phyloP scores from a whole-genome alignment of 148 eudicot genomes.

The Nepenthes gracilis region DNA sequence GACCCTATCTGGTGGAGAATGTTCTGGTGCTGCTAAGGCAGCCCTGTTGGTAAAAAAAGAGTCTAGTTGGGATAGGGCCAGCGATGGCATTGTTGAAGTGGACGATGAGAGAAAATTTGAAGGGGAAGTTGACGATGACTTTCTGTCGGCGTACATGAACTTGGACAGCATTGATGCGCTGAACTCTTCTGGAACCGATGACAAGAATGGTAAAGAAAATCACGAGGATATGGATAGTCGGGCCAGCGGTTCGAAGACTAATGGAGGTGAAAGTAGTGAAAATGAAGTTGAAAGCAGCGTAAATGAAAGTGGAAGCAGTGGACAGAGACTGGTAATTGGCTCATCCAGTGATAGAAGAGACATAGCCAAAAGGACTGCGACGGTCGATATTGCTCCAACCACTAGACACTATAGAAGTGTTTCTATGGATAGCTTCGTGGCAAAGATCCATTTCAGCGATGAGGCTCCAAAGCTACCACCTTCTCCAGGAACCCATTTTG shows the following conservation, averaged over 20 bases:
- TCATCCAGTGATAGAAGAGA: constrained; percentile 26
- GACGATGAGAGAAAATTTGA: constrained; percentile 53
- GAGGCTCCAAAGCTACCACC: constrained; percentile 66
- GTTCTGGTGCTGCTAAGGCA: constrained; percentile 33
- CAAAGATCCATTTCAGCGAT: constrained; percentile 51
- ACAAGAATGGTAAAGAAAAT: constrained; percentile 52
- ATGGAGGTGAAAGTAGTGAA: constrained; percentile 85
- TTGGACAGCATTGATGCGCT: constrained; percentile 66
- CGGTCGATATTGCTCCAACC: constrained; percentile 55
- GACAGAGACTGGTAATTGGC: constrained; percentile 6
- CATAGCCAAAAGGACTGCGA: constrained; percentile 54
- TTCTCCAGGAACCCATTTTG: constrained; percentile 54
- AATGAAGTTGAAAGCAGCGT: constrained; percentile 81
- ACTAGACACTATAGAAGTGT: constrained; percentile 70
- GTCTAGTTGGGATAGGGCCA: constrained; percentile 45
- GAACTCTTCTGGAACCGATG: constrained; percentile 75
- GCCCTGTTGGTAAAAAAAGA: constrained; percentile 62
- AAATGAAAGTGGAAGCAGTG: constrained; percentile 50
- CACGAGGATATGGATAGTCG: constrained; percentile 74
- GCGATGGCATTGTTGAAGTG: constrained; percentile 19
- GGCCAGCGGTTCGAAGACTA: constrained; percentile 80
- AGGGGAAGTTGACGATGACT: constrained; percentile 67
- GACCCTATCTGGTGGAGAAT: constrained; percentile 30
- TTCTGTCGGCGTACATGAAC: constrained; percentile 76
- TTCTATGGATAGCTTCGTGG: constrained; percentile 96